These are phyloP conservation scores for Yamadazyma buinensis DNA, from an alignment of 1,139 yeast genomes.

Conservation along the genomic window DNA sequence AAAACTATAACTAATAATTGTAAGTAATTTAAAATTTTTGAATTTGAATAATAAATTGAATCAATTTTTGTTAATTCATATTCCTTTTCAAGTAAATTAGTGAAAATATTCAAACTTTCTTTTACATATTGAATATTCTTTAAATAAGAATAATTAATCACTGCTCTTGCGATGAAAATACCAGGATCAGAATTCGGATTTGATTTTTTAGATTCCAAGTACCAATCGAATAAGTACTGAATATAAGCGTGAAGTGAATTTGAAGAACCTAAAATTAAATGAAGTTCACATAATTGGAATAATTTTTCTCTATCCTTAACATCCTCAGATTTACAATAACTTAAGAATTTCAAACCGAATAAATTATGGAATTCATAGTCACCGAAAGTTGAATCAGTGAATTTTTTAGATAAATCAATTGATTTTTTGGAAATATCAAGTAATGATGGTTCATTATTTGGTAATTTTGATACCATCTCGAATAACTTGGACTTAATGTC, in stretches of 20 bases:
- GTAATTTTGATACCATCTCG: slow-evolving; percentile 39
- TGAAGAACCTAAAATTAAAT: slow-evolving; percentile 64
- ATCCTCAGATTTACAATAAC: slow-evolving; percentile 16
- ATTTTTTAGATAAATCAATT: slow-evolving; percentile 59
- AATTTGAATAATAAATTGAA: too few species aligned
- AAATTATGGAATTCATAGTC: slow-evolving; percentile 73
- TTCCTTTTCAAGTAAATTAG: too few species aligned
- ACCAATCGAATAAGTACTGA: slow-evolving; percentile 59
- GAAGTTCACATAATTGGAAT: slow-evolving; percentile 47
- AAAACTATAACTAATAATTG: slow-evolving; percentile 66
- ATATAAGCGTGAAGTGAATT: slow-evolving; percentile 55
- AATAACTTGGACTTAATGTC: slow-evolving; percentile 36
- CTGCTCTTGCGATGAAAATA: slow-evolving; percentile 55
- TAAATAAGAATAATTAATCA: slow-evolving; percentile 65
- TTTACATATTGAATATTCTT: slow-evolving; percentile 59
- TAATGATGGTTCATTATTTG: slow-evolving; percentile 64
- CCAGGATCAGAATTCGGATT: slow-evolving; percentile 39
- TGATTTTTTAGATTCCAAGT: slow-evolving; percentile 15
- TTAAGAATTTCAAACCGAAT: slow-evolving; percentile 63
- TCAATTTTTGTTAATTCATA: too few species aligned
- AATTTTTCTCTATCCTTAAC: slow-evolving; percentile 28
- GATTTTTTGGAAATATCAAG: slow-evolving; percentile 62
- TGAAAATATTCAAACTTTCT: slow-evolving; percentile 33
- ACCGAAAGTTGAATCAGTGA: slow-evolving; percentile 50
- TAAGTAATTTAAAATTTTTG: slow-evolving; percentile 56